Evolutionary conservation across 1,284 basidiomycete species (phyloP), one percentile per base, ranked within the genome.

Genomic region (Naganishia albida): DNA sequence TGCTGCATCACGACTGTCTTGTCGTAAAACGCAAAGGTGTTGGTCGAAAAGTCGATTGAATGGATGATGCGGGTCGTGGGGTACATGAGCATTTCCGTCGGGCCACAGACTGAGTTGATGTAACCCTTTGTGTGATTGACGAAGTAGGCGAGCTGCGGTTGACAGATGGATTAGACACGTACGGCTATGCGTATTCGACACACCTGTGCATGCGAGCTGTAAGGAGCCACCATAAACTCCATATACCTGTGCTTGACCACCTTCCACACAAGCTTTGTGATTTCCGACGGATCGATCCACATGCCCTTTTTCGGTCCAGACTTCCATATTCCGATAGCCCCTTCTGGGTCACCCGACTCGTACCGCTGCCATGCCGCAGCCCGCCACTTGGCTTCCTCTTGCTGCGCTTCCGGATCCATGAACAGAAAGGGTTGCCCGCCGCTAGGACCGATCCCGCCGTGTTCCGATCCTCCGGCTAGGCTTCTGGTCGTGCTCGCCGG

Each of bases 171-270:
- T 52, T 39, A 62, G 56, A 18, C 23, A 10, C 38, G 16, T n/a
- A 18, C 2, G 44, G 16, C n/a, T 1, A 43, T 13, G 48, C 64
- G 59, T 51, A 38, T 42, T 66, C 78, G 80, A 72, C 78, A 74
- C 66, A 93, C 93, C 85, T 97, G 95, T 49, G 93, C 91, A 85
- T 90, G 91, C 48, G 93, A 88, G 56, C 93, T 83, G 79, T 99
- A 99, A 10, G 95, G 95, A 43, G 96, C 94, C 68, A 98, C 87
- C 52, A 99, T 84, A 76, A 94, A 98, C 80, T 99, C 95, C 69
- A 97, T 93, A 73, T 93, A 91, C 49, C 95, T 84, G 80, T 97
- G 91, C 76, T 93, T 87, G 80, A 99, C 96, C 67, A 95, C 89
- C 65, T 94, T 85, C 71, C 97, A 82, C 18, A 98, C 88, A 81